Conservation (phyloP, 257 asterid species). For the Verbascum thapsus region DNA sequence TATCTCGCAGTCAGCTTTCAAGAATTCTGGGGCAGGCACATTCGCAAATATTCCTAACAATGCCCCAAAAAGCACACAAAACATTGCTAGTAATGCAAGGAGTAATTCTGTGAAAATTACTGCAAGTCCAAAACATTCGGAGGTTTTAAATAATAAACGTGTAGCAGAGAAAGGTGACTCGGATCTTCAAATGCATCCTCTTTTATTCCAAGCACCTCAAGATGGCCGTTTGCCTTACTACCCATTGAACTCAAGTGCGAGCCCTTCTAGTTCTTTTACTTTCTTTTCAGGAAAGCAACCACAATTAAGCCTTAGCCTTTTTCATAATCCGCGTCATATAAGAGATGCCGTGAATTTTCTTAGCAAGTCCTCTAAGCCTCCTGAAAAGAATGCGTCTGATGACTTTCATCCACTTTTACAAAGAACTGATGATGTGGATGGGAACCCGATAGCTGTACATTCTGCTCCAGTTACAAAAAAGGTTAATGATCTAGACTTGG, state of each 20-base stretch:
- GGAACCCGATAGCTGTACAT: slow-evolving; percentile 35
- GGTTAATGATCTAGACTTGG: slow-evolving; percentile 66
- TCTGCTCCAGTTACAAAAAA: slow-evolving; percentile 42
- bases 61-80: slow-evolving; percentile 24
- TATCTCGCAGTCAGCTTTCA: slow-evolving; percentile 85
- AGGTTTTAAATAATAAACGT: slow-evolving; percentile 32
- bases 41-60: slow-evolving; percentile 35
- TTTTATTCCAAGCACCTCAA: slow-evolving; percentile 74
- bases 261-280: slow-evolving; percentile 51
- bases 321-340: slow-evolving; percentile 68
- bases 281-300: slow-evolving; percentile 71
- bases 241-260: slow-evolving; percentile 40
- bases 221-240: slow-evolving; percentile 57
- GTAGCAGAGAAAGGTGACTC: slow-evolving; percentile 50
- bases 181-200: slow-evolving; percentile 95
- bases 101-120: slow-evolving; percentile 30
- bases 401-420: slow-evolving; percentile 93
- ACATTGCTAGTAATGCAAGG: neutral
- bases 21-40: slow-evolving; percentile 51
- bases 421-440: slow-evolving; percentile 51
- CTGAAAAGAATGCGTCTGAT: slow-evolving; percentile 44
- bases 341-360: slow-evolving; percentile 65
- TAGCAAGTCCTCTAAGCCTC: slow-evolving; percentile 60
- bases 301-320: slow-evolving; percentile 69
- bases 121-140: slow-evolving; percentile 39